Percentiles rank a stretch among this genome's conserved stretches.
phyloP scores from a whole-genome alignment of 2,329 filamentous ascomycete genomes.

The Hysterium pulicare region DNA sequence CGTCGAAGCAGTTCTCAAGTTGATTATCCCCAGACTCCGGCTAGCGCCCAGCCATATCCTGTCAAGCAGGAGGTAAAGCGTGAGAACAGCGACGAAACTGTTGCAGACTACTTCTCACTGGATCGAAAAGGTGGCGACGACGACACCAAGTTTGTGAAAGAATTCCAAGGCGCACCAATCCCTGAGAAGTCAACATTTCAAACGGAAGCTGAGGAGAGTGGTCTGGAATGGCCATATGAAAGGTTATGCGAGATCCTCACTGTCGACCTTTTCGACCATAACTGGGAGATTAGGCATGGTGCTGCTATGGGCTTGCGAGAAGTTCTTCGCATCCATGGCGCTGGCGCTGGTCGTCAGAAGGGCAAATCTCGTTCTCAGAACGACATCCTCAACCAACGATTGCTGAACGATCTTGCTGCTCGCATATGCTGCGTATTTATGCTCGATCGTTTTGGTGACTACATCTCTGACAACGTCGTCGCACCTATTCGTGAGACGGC shows the following conservation, averaged over 20 bases:
- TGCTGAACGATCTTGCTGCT: conserved; percentile 94
- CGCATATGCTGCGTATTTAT: conserved; percentile 94
- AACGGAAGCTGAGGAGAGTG: conserved; percentile 70
- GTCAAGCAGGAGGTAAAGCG: conserved; percentile 61
- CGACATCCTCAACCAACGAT: conserved; percentile 72
- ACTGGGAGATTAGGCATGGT: conserved; percentile 94
- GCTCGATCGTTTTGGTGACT: conserved; percentile 95
- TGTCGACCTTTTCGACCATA: conserved; percentile 86
- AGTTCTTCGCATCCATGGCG: conserved; percentile 85
- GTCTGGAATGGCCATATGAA: conserved; percentile 89
- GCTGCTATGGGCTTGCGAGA: conserved; percentile 94
- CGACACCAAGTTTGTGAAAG: conserved; percentile 85
- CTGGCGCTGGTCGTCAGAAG: conserved; percentile 74
- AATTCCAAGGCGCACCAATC: conserved; percentile 82
- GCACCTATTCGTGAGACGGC: conserved; percentile 94
- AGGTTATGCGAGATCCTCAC: conserved; percentile 90
- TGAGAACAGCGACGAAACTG: conserved; percentile 55
- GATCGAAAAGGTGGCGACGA: conserved; percentile 81
- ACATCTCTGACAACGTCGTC: conserved; percentile 94
- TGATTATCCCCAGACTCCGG: conserved; percentile 55
- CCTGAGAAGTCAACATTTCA: conserved; percentile 85
- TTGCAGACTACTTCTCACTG: conserved; percentile 81
- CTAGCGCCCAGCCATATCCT: conserved; percentile 50
- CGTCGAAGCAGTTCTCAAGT: conserved; percentile 59
- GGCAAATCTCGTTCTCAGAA: conserved; percentile 73